Base-by-base conservation (phyloP, 345 rosid genomes). In the Raphanus raphanistrum region DNA sequence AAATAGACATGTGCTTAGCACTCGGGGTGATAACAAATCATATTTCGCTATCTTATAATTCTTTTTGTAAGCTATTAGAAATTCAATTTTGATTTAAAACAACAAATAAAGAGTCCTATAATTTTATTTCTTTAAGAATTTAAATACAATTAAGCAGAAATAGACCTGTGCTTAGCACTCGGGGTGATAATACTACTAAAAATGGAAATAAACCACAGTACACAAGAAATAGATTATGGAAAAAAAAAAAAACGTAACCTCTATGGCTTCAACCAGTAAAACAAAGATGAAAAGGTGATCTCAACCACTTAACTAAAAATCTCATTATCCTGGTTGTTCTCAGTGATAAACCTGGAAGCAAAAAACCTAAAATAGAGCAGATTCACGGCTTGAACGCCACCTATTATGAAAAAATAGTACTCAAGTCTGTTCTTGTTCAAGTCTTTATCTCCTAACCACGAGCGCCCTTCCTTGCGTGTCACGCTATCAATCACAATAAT, bases 381-480 rank as follows among this genome's bases (percentile, higher is more conserved):
- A 50, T 92, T 92, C 8, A 71, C 17, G 8, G 43, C 54, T 65
- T 83, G 85, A 9, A 88, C 54, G 0, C 81, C 83, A 4, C 86
- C 89, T 4, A 88, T 68, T 15, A 88, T 62, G 84, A 70, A 79
- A 75, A 82, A 90, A 63, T 80, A 92, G 63, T 82, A 66, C 62
- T 90, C 89, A 2, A 92, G 85, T 75, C 59, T 79, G 33, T 83
- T 83, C 68, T 80, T 75, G 72, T 90, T 90, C 45, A 86, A 83
- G 62, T 92, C 95, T 15, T 68, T 86, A 5, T 87, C 87, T 12
- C 92, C 92, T 21, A 90, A 67, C 95, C 92, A 90, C 0, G 77
- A 45, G 5, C 67, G 41, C 13, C 86, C 84, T 4, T 43, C 63
- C 69, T 65, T 71, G 36, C 64, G 61, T 6, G 83, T 82, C 12